Conservation (phyloP, 768 basidiomycete species). For the Termitomyces sp. region DNA sequence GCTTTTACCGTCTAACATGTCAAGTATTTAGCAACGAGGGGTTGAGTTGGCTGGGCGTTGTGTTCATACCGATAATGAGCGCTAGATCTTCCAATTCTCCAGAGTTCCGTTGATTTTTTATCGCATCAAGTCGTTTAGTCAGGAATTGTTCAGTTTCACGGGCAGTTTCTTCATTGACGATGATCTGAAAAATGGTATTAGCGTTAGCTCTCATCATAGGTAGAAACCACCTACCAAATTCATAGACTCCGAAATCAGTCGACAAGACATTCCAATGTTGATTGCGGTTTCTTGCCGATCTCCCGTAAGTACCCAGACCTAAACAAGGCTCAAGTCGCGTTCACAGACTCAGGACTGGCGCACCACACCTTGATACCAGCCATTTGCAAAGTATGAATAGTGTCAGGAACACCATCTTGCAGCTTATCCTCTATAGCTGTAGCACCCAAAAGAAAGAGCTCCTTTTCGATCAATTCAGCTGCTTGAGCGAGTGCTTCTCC, state of each 20-base stretch:
- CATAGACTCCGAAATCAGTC: slow-evolving; percentile 97
- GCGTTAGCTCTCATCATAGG: background rate
- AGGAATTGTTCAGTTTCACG: slow-evolving; percentile 84
- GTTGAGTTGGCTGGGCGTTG: background rate
- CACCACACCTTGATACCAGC: slow-evolving; percentile 86
- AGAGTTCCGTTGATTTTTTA: slow-evolving; percentile 86
- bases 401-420: slow-evolving; percentile 97
- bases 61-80: slow-evolving; percentile 74
- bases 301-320: slow-evolving; percentile 98
- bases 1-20: slow-evolving; percentile 83
- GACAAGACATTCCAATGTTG: slow-evolving; percentile 97
- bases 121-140: slow-evolving; percentile 82
- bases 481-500: slow-evolving; percentile 93
- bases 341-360: background rate
- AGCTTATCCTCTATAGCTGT: slow-evolving; percentile 99
- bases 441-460: slow-evolving; percentile 89
- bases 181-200: slow-evolving; percentile 52
- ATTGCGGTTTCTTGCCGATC: slow-evolving; percentile 99
- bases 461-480: slow-evolving; percentile 94
- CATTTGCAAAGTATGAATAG: slow-evolving; percentile 96
- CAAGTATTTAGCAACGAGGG: slow-evolving; percentile 8
- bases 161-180: slow-evolving; percentile 87
- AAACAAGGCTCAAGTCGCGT: slow-evolving; percentile 4
- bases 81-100: slow-evolving; percentile 96
- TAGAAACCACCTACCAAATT: slow-evolving; percentile 67